phyloP scores from a whole-genome alignment of 1,139 yeast species.

The Geotrichum candidum region DNA sequence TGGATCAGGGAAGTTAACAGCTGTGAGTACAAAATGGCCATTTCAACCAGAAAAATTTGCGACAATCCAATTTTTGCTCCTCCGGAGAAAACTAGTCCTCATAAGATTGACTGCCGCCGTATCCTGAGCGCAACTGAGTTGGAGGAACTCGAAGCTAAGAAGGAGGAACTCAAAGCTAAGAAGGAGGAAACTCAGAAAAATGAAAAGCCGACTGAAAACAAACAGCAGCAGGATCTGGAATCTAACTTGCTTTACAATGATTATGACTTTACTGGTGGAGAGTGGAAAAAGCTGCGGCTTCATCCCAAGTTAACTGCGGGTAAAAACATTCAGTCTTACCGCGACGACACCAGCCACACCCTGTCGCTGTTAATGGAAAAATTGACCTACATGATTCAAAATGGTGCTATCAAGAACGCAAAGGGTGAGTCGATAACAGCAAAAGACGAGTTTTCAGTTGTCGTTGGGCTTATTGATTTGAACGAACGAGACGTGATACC shows the following conservation, averaged over 20 bases:
- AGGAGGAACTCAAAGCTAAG: too few relatives aligned
- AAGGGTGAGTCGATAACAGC: slow-evolving; percentile 20
- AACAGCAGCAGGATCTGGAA: neutral
- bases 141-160: neutral
- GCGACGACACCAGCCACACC: slow-evolving; percentile 18
- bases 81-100: slow-evolving; percentile 37
- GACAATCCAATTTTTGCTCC: slow-evolving; percentile 45
- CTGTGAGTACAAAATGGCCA: slow-evolving; percentile 62
- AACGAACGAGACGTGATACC: slow-evolving; percentile 19
- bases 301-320: neutral
- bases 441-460: slow-evolving; percentile 21
- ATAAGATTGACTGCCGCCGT: slow-evolving; percentile 42
- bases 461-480: slow-evolving; percentile 21
- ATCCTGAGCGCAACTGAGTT: slow-evolving; percentile 22
- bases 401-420: slow-evolving; percentile 9
- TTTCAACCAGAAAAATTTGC: slow-evolving; percentile 59
- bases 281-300: slow-evolving; percentile 3
- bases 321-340: slow-evolving; percentile 1
- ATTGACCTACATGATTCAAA: slow-evolving; percentile 1
- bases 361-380: slow-evolving; percentile 7
- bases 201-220: neutral
- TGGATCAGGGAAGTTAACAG: slow-evolving; percentile 60
- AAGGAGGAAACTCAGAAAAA: neutral
- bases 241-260: slow-evolving; percentile 8
- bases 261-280: slow-evolving; percentile 5